A percentile compares a stretch with the other conserved stretches of the same genome.
phyloP scores from a whole-genome alignment of 345 rosid species.

The Psidium friedrichsthalianum region DNA sequence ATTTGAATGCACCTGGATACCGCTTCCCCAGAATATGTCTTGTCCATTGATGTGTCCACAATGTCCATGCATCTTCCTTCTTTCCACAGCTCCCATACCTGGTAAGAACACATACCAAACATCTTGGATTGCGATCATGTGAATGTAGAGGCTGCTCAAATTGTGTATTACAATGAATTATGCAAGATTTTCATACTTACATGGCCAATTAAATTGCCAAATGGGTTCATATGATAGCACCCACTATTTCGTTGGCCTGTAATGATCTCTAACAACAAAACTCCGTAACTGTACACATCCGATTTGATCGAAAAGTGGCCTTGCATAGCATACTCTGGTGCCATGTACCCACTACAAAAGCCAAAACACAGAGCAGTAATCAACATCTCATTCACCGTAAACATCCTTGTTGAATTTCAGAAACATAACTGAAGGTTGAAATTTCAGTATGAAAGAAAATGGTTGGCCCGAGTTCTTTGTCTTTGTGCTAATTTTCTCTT shows the following conservation, averaged over 20 bases:
- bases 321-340: background rate
- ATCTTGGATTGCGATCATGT: background rate
- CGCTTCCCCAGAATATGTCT: background rate
- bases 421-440: too few relatives aligned
- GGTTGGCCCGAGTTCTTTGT: background rate
- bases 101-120: background rate
- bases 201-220: background rate
- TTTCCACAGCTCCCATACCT: slow-evolving; percentile 6
- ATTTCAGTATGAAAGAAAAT: background rate
- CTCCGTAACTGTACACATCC: background rate
- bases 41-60: background rate
- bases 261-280: background rate
- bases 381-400: background rate
- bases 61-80: background rate
- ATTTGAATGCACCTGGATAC: slow-evolving; percentile 33
- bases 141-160: background rate
- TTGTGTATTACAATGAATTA: background rate
- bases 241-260: background rate
- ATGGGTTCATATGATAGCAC: background rate
- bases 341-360: background rate
- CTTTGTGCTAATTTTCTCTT: background rate
- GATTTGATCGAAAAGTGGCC: background rate
- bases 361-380: background rate
- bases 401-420: background rate
- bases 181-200: background rate